phyloP scores from a whole-genome alignment of 208 protist species.

The Leishmania martiniquensis region DNA sequence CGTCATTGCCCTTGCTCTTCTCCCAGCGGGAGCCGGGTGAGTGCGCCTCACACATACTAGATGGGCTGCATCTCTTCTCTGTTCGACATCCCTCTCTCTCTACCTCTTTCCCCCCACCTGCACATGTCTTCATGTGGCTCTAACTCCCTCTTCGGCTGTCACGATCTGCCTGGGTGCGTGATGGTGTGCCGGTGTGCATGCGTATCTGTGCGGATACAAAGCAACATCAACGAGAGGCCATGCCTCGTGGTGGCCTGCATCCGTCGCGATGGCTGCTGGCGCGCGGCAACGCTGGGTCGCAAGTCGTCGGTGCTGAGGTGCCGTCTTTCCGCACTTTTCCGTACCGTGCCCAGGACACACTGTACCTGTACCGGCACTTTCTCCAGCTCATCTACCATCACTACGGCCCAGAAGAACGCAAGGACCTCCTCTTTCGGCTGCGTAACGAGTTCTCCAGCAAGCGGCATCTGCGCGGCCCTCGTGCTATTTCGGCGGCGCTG shows the following conservation, averaged over 20 bases:
- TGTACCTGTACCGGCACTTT: constrained; percentile 80
- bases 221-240: not conserved
- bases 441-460: constrained; percentile 80
- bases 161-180: not conserved
- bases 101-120: not conserved
- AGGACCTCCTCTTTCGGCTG: constrained; percentile 74
- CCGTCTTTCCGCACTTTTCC: constrained; percentile 78
- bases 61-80: no score
- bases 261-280: constrained; percentile 5
- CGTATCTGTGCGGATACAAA: not conserved
- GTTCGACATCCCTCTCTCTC: not conserved
- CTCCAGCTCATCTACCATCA: constrained; percentile 80
- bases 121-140: no score
- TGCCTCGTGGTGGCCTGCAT: not conserved
- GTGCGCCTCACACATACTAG: no score
- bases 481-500: constrained; percentile 69
- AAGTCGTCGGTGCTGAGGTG: constrained; percentile 76
- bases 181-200: not conserved
- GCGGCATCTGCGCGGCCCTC: constrained; percentile 64
- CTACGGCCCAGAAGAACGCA: constrained; percentile 65
- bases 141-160: no score
- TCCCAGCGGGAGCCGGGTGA: not conserved
- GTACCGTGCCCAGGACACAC: constrained; percentile 61
- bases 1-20: not conserved
- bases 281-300: constrained; percentile 22